A percentile compares a stretch with the other conserved stretches of the same genome.
phyloP scores from a whole-genome alignment of 2,329 filamentous ascomycete genomes.

The Apiospora saccharicola region DNA sequence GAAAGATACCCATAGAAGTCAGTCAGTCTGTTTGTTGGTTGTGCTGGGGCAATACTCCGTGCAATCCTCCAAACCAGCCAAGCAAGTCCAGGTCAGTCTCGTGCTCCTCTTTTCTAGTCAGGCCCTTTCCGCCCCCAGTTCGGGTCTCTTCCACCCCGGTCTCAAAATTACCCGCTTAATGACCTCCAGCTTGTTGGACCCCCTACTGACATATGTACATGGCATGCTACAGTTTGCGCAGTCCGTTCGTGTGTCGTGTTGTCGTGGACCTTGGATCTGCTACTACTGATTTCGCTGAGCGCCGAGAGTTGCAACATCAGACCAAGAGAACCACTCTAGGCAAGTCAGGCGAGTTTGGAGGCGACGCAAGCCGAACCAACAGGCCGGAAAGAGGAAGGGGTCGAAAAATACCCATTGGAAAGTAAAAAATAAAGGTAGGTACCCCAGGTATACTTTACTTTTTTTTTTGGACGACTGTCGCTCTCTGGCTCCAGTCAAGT shows the following conservation, averaged over 20 bases:
- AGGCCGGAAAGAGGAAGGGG: conserved; percentile 14
- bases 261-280: not conserved
- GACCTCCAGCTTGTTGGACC: not conserved
- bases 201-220: conserved; percentile 20
- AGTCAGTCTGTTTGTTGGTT: not conserved
- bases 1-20: not conserved
- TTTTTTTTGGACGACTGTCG: conserved; percentile 14
- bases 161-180: conserved; percentile 6
- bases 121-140: conserved; percentile 16
- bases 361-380: conserved; percentile 21
- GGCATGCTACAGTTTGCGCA: conserved; percentile 1
- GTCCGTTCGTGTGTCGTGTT: conserved; percentile 5
- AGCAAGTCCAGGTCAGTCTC: conserved; percentile 7
- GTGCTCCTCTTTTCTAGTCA: conserved; percentile 21
- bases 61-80: conserved; percentile 3
- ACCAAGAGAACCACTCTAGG: conserved; percentile 6
- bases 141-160: conserved; percentile 18
- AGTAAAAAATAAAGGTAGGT: conserved; percentile 20
- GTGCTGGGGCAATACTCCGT: not conserved
- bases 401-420: not conserved
- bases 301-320: conserved; percentile 16
- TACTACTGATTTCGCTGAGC: not conserved
- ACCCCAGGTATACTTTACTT: conserved; percentile 14
- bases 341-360: conserved; percentile 17
- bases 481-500: not conserved